Evolutionary conservation across 2,329 filamentous ascomycete genomes (phyloP), one percentile per base, ranked within the genome.

Genomic region (Alternaria arborescens): DNA sequence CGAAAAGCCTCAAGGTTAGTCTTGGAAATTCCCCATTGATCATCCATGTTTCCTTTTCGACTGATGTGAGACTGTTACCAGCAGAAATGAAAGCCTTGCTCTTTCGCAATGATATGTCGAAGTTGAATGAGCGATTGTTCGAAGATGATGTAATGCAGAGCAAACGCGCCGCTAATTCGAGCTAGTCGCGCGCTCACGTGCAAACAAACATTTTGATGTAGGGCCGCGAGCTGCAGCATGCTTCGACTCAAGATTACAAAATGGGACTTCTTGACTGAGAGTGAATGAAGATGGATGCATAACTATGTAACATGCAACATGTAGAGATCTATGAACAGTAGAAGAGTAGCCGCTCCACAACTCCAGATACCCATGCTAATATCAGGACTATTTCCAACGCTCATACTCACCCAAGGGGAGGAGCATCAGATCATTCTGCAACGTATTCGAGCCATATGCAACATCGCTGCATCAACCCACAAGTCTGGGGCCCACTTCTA

Each of bases 1-100:
- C 71, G 70, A 50, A 71, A 75, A 12, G 57, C 55, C 42, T 65
- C 24, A 3, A 71, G 41, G 2, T 41, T 41, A 5, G n/a, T 20
- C 7, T 56, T 64, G 5, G 7, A 26, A 2, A 22, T 40, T 2
- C 10, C 8, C 2, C 30, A 8, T 8, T 32, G 24, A 32, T 26
- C 30, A 11, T 11, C 20, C 46, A 50, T 50, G 2, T 3, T 26
- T 10, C 0, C 32, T 11, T 1, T 34, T 16, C 7, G 2, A 1
- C 6, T 1, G 5, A 0, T 20, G 0, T 32, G 36, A 41, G 1
- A 26, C 4, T 40, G n/a, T n/a, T 11, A 10, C 10, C 8, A 18
- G 10, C 2, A 16, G n/a, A 5, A 1, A 10, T n/a, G 14, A 11
- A 18, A 2, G 14, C 5, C 11, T 11, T 36, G 18, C 0, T 50